Conservation (phyloP, 2,329 filamentous ascomycete genomes). For the Curvularia eragrostidis region DNA sequence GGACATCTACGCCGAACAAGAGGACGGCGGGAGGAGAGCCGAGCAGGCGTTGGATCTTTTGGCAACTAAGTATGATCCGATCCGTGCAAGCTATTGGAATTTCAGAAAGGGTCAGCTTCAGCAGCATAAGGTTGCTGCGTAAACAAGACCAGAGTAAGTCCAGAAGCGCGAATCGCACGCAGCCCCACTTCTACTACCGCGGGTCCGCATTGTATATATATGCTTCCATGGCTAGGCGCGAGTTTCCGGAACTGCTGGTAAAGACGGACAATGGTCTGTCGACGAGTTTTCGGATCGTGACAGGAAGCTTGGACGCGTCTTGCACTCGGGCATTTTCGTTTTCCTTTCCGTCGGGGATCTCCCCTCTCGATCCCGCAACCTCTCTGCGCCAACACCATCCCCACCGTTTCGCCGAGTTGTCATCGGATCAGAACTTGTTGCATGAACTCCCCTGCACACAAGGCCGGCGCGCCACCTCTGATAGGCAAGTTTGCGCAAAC, state of each 20-base stretch:
- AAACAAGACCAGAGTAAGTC: slow-evolving; percentile 15
- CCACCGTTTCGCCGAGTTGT: slow-evolving; percentile 23
- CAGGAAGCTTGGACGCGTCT: slow-evolving; percentile 14
- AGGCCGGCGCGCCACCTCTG: slow-evolving; percentile 15
- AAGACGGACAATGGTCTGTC: slow-evolving; percentile 17
- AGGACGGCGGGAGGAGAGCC: slow-evolving; percentile 67
- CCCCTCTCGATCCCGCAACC: slow-evolving; percentile 27
- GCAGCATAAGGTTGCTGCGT: slow-evolving; percentile 34
- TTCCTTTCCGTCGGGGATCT: slow-evolving; percentile 29
- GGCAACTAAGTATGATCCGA: slow-evolving; percentile 86
- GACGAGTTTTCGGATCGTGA: slow-evolving; percentile 18
- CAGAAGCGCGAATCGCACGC: slow-evolving; percentile 19
- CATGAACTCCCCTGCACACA: slow-evolving; percentile 29
- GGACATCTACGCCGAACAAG: slow-evolving; percentile 65
- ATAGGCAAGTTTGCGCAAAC: slow-evolving; percentile 28
- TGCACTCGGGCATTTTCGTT: slow-evolving; percentile 18
- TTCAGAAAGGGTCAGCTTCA: slow-evolving; percentile 63
- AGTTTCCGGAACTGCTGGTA: slow-evolving; percentile 6
- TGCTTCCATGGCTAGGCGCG: background rate
- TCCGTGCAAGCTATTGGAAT: slow-evolving; percentile 91
- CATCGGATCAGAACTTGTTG: slow-evolving; percentile 23
- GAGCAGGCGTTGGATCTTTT: slow-evolving; percentile 74
- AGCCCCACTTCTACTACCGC: slow-evolving; percentile 36
- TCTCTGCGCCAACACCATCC: slow-evolving; percentile 16
- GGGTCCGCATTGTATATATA: slow-evolving; percentile 21